phyloP scores from a whole-genome alignment of 352 stramenopile genomes.

The Phytopythium montanum region DNA sequence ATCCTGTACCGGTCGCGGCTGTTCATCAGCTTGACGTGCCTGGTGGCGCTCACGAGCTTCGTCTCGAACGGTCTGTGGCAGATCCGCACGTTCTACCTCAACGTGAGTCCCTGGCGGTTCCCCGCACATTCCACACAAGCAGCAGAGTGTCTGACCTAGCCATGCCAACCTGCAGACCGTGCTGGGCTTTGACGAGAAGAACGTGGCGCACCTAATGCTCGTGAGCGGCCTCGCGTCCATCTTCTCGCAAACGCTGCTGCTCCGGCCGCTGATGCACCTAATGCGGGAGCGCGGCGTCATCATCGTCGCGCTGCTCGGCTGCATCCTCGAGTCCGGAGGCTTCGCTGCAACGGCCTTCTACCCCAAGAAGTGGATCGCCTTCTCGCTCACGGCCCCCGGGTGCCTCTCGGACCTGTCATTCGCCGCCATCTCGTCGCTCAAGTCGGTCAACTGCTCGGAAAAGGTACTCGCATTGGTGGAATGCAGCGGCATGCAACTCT shows the following conservation, averaged over 20 bases:
- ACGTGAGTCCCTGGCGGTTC: constrained; percentile 23
- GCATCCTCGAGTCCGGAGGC: constrained; percentile 31
- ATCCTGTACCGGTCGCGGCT: constrained; percentile 65
- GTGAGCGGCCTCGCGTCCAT: constrained; percentile 52
- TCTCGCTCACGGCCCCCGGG: constrained; percentile 29
- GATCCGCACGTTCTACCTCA: constrained; percentile 73
- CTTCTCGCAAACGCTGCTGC: constrained; percentile 48
- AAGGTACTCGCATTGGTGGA: constrained; percentile 16
- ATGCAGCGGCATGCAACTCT: background rate
- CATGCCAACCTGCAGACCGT: constrained; percentile 31
- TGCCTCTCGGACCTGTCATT: constrained; percentile 68
- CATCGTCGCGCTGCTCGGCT: constrained; percentile 43
- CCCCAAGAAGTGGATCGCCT: constrained; percentile 58
- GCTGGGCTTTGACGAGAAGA: constrained; percentile 65
- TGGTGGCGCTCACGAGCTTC: constrained; percentile 71
- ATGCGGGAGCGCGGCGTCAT: constrained; percentile 66
- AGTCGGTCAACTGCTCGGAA: constrained; percentile 60
- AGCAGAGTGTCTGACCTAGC: background rate
- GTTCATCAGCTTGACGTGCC: constrained; percentile 54
- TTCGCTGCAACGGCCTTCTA: constrained; percentile 48
- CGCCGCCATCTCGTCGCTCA: constrained; percentile 59
- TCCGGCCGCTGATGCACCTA: constrained; percentile 57
- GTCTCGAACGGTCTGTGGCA: constrained; percentile 53
- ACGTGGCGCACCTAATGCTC: constrained; percentile 58
- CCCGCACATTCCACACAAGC: background rate